Evolutionary conservation across 2,329 filamentous ascomycete species (phyloP), one percentile per base, ranked within the genome.

Genomic region (Cercospora sojina): DNA sequence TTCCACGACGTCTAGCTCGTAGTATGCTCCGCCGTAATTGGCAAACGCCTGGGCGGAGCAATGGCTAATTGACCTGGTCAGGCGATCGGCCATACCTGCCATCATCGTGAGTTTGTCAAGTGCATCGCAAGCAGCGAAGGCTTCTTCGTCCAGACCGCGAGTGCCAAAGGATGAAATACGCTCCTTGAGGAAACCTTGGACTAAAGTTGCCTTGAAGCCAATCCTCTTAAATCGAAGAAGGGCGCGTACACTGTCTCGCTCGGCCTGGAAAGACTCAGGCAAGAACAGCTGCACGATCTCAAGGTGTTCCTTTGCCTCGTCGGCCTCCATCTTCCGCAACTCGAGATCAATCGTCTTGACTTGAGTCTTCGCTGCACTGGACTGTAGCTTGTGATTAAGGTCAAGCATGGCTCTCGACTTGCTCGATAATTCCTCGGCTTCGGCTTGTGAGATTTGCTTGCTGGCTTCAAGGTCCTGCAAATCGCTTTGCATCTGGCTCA

Each of bases 341-440:
- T 98, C 93, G 31, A 97, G 84, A 71, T 97, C 93, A 69, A 99
- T 96, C 0, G 93, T 93, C 82, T 97, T 98, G 74, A 92, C 89
- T 77, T 97, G 94, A 2, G 94, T 91, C 82, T 97, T 97, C 47
- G 92, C 87, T 10, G 93, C 93, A 12, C 93, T 96, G 64, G 91
- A 87, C 75, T 97, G 94, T 51, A 99, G 85, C 80, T 96, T 96
- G 85, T 94, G 87, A 79, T 98, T 98, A 55, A 99, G 85, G 75
- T 99, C 94, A 87, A 97, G 91, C 90, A 99, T 96, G 62, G 94
- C 93, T 69, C 93, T 88, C 53, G 94, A 96, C 69, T 92, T 90
- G 73, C 87, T 91, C 70, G 90, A 93, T 64, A 98, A 87, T 77
- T 98, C 92, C 77, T 93, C 93, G 0, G 94, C 93, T 77, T 98